Percentiles rank a stretch among this genome's conserved stretches.
Evolutionary conservation across 2,329 filamentous ascomycete genomes (phyloP).

Genomic region (Botryotinia narcissicola): DNA sequence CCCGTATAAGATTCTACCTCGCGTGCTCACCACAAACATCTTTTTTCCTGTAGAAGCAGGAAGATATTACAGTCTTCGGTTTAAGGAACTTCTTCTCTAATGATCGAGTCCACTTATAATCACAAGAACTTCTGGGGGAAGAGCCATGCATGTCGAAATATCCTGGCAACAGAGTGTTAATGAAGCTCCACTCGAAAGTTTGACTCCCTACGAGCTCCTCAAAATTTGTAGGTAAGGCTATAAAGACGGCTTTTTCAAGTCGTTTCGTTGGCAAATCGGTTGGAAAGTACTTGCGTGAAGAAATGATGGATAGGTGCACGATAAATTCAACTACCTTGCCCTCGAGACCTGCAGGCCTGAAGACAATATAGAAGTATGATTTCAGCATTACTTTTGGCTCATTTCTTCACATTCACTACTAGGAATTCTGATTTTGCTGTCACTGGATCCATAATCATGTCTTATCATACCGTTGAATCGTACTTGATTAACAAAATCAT

Average conservation of each 20-base stretch:
- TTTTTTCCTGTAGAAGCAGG: too few species aligned
- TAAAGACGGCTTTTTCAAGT: background rate
- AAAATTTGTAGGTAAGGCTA: background rate
- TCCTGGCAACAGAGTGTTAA: rapidly evolving
- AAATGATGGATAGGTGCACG: rapidly evolving
- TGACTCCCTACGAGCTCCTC: background rate
- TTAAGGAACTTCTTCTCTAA: background rate
- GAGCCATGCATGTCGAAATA: background rate
- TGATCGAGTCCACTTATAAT: background rate
- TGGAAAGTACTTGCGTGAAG: background rate
- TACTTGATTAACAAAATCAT: background rate
- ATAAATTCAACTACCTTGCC: background rate
- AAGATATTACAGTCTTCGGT: background rate
- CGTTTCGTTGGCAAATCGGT: background rate
- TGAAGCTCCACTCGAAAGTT: background rate
- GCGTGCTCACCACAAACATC: rapidly evolving
- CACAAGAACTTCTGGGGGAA: background rate
- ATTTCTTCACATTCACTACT: background rate
- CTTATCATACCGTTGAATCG: background rate
- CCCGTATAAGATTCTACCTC: background rate
- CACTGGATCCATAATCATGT: background rate
- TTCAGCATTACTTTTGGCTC: background rate
- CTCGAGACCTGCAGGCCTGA: too few species aligned
- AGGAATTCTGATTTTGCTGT: background rate
- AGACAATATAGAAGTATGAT: background rate